A percentile compares a stretch with the other conserved stretches of the same genome.
These are phyloP conservation scores for Pleurotus djamor DNA, from an alignment of 768 basidiomycete species.

Conservation along the genomic window DNA sequence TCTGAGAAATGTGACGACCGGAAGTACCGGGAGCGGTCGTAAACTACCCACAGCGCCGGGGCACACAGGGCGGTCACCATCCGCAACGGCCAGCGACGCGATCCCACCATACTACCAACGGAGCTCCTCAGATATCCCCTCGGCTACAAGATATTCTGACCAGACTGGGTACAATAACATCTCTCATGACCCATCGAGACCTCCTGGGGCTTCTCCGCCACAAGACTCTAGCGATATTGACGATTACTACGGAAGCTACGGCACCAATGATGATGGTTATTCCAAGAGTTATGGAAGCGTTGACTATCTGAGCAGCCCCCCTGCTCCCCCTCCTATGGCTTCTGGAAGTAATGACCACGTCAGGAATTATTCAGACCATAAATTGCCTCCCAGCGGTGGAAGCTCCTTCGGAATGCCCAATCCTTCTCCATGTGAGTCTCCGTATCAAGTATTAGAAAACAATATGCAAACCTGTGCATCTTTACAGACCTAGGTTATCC, in stretches of 20 bases:
- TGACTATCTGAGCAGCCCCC: constrained; percentile 16
- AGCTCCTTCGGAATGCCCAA: not conserved
- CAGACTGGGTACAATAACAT: not conserved
- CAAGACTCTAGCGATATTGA: not conserved
- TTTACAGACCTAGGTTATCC: not conserved
- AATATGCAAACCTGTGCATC: not conserved
- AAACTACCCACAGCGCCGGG: constrained; percentile 16
- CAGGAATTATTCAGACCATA: constrained; percentile 5
- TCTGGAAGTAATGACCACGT: not conserved
- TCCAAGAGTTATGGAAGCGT: not conserved
- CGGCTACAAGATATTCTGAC: not conserved
- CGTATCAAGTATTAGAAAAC: not conserved
- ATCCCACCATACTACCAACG: not conserved
- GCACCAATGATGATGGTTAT: not conserved
- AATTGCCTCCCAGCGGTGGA: not conserved
- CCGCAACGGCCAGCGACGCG: not conserved
- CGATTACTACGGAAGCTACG: not conserved
- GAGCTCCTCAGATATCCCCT: not conserved
- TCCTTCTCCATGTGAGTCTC: not conserved
- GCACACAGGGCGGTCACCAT: constrained; percentile 1
- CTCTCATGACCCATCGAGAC: not conserved
- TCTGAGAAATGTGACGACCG: constrained; percentile 13
- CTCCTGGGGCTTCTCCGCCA: constrained; percentile 5
- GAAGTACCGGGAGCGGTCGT: constrained; percentile 14
- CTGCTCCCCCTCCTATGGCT: constrained; percentile 11